Base-by-base conservation (phyloP, 164 flowering plant genomes). In the Saururus chinensis region DNA sequence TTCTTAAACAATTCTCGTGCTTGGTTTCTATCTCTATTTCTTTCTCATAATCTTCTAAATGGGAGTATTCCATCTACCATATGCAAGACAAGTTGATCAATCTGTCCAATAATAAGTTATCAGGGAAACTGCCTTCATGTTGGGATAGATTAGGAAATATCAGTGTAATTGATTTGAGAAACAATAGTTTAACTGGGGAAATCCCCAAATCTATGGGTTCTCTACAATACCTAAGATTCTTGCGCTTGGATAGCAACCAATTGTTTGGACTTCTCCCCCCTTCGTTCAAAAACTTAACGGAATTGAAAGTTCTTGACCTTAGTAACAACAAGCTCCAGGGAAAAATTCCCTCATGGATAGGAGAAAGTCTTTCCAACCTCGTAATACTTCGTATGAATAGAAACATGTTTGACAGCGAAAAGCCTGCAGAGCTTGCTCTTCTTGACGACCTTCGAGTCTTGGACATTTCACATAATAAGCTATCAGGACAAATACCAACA, bases 391-490 rank as follows among this genome's bases (percentile, higher is more conserved):
- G 24, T 19, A 21, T 73, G 42, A 51, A 68, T 56, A 56, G 57
- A 37, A 73, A 73, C 59, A 26, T 24, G 6, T 58, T 73, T 19
- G 22, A 7, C 3, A 73, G 70, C 1, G 48, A 37, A 5, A 45
- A 69, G 11, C 70, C 70, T n/a, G 5, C n/a, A 10, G 30, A 54
- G 51, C 26, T 66, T 13, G 59, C 70, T 6, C 57, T 61, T 21
- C 22, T 69, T 12, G 22, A 0, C 48, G 53, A 55, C 1, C 65
- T 73, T 6, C 70, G 66, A 35, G 62, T 73, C 51, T 64, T 73
- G 40, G 76, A 69, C 60, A 66, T 69, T 16, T 61, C 69, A 41
- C 22, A 56, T 25, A 73, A 73, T 49, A 51, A 56, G 53, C 49
- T 73, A 30, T 58, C 61, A 4, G 73, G 70, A 0, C 13, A 30